Conservation (phyloP, 768 basidiomycete genomes). For the Mycena albidolilacea region DNA sequence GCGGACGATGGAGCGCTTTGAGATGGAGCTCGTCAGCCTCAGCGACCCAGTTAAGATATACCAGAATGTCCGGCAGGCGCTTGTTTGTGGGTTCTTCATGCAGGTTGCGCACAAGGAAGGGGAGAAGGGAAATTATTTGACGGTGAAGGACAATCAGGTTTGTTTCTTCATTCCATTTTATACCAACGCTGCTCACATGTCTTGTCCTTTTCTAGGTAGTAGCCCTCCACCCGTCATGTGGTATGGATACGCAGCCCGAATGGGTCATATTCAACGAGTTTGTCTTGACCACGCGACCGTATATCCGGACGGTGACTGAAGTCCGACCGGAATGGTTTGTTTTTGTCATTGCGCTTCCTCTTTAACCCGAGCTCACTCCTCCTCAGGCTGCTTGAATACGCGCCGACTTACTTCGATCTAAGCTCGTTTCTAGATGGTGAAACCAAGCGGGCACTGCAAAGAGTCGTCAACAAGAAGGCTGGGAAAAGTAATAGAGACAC, state of each 20-base stretch:
- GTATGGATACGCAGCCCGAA: constrained; percentile 94
- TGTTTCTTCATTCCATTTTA: constrained; percentile 32
- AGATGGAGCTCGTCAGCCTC: constrained; percentile 80
- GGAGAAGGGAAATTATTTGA: constrained; percentile 88
- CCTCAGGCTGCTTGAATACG: constrained; percentile 74
- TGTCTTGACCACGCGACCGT: constrained; percentile 91
- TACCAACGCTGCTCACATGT: background rate
- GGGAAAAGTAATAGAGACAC: constrained; percentile 53
- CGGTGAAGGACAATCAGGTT: constrained; percentile 95
- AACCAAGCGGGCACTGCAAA: constrained; percentile 75
- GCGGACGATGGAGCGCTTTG: constrained; percentile 91
- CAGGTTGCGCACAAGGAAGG: constrained; percentile 96
- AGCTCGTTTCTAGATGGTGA: constrained; percentile 76
- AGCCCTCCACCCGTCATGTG: constrained; percentile 90
- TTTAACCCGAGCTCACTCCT: background rate
- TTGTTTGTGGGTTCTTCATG: constrained; percentile 98
- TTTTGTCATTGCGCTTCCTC: background rate
- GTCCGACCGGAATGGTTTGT: constrained; percentile 88
- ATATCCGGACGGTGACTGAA: constrained; percentile 93
- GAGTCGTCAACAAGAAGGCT: constrained; percentile 66
- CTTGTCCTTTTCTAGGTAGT: background rate
- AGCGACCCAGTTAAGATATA: constrained; percentile 79
- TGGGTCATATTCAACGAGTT: constrained; percentile 97
- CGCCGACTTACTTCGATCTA: constrained; percentile 79
- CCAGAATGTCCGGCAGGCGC: constrained; percentile 80